Conservation (phyloP, 2,329 filamentous ascomycete genomes). For the Cladophialophora exuberans region DNA sequence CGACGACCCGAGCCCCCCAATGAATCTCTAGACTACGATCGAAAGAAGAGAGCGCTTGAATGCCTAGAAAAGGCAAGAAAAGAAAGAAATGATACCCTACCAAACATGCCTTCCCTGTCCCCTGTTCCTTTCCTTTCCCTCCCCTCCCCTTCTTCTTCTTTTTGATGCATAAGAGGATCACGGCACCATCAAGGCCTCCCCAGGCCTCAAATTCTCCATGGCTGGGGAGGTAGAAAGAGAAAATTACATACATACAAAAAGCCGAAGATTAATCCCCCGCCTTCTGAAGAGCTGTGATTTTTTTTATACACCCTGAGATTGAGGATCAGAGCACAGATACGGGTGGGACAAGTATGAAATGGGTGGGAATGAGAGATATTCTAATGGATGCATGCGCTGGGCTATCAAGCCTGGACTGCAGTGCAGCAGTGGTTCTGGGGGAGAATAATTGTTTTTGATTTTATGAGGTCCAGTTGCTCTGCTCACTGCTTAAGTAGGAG, state of each 20-base stretch:
- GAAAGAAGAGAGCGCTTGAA: too few species aligned
- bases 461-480: too few species aligned
- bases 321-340: conserved; percentile 69
- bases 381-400: not conserved
- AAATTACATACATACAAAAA: conserved; percentile 37
- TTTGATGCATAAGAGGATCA: conserved; percentile 4
- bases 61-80: conserved; percentile 11
- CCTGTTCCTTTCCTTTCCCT: not conserved
- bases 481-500: too few species aligned
- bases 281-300: conserved; percentile 67
- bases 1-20: not conserved
- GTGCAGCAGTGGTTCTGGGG: not conserved
- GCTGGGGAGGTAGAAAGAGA: conserved; percentile 50
- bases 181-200: conserved; percentile 53
- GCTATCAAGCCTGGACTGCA: not conserved
- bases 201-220: conserved; percentile 43
- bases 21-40: too few species aligned
- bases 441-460: too few species aligned
- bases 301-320: conserved; percentile 58
- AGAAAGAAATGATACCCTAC: conserved; percentile 32
- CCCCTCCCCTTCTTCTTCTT: conserved; percentile 17
- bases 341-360: conserved; percentile 56
- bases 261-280: conserved; percentile 46
- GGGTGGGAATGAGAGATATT: not conserved
- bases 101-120: not conserved